These are phyloP conservation scores for Bipolaris victoriae DNA, from an alignment of 2,329 filamentous ascomycete species.

Conservation along the genomic window DNA sequence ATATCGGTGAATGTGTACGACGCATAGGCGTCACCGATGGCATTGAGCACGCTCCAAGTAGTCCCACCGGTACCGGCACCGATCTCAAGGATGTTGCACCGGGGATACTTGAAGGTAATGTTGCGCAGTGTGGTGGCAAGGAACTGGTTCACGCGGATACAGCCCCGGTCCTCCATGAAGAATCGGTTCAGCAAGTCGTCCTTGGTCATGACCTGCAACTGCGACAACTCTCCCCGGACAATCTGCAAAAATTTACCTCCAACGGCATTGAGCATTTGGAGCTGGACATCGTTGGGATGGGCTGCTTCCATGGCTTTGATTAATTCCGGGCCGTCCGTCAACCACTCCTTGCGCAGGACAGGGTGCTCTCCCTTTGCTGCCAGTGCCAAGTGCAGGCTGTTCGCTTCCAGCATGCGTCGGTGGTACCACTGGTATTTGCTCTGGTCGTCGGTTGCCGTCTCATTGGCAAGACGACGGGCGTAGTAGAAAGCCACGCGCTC, in stretches of 20 bases:
- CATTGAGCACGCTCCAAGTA: conserved; percentile 8
- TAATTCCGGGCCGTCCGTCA: background rate
- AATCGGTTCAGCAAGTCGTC: background rate
- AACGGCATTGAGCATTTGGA: background rate
- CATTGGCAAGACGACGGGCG: background rate
- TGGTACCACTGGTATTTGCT: too few species aligned
- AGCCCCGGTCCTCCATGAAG: background rate
- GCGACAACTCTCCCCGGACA: background rate
- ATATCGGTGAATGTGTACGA: conserved; percentile 28
- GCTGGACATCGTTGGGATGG: background rate
- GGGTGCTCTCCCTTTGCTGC: too few species aligned
- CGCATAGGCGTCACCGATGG: conserved; percentile 4
- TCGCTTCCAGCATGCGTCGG: too few species aligned
- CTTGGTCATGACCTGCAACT: background rate
- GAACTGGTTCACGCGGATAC: background rate
- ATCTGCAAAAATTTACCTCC: background rate
- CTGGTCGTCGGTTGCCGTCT: background rate
- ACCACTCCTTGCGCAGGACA: background rate
- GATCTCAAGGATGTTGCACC: conserved; percentile 1
- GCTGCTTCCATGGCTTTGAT: background rate
- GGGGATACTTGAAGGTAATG: background rate
- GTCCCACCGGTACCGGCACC: background rate
- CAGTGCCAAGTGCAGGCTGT: too few species aligned
- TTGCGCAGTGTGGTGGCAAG: background rate
- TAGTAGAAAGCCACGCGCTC: background rate